Evolutionary conservation across 2,329 filamentous ascomycete species (phyloP).

Genomic region (Curvularia lunata): DNA sequence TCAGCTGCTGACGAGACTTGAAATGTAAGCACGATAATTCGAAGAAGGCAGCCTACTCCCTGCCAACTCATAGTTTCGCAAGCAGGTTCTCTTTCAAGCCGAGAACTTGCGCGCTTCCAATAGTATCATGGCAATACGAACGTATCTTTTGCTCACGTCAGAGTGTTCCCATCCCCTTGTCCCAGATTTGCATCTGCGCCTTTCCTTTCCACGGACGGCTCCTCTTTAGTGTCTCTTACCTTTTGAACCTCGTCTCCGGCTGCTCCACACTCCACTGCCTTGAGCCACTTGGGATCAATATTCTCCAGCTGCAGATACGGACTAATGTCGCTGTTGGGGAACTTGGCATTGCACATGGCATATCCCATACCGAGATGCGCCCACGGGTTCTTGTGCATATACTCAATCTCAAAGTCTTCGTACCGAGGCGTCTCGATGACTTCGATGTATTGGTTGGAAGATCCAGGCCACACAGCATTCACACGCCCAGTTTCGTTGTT

Average conservation of each 20-base stretch:
- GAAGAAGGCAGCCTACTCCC: background rate
- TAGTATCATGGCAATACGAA: background rate
- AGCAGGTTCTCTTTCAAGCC: background rate
- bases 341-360: slow-evolving; percentile 33
- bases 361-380: slow-evolving; percentile 53
- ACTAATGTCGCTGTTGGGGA: slow-evolving; percentile 41
- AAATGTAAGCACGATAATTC: background rate
- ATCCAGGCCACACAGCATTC: slow-evolving; percentile 58
- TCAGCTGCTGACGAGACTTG: background rate
- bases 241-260: slow-evolving; percentile 24
- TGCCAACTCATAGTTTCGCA: background rate
- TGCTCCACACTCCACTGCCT: slow-evolving; percentile 36
- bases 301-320: slow-evolving; percentile 51
- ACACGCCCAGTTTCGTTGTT: slow-evolving; percentile 49
- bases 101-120: background rate
- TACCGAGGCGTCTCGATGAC: slow-evolving; percentile 50
- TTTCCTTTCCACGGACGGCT: slow-evolving; percentile 7
- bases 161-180: background rate
- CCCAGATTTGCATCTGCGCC: background rate
- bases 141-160: background rate
- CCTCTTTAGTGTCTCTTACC: slow-evolving; percentile 17
- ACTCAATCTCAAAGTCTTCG: slow-evolving; percentile 54
- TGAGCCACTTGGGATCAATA: slow-evolving; percentile 53
- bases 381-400: slow-evolving; percentile 51
- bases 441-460: slow-evolving; percentile 56